Evolutionary conservation across 2,329 filamentous ascomycete species (phyloP).

Genomic region (Phaeoacremonium minimum): DNA sequence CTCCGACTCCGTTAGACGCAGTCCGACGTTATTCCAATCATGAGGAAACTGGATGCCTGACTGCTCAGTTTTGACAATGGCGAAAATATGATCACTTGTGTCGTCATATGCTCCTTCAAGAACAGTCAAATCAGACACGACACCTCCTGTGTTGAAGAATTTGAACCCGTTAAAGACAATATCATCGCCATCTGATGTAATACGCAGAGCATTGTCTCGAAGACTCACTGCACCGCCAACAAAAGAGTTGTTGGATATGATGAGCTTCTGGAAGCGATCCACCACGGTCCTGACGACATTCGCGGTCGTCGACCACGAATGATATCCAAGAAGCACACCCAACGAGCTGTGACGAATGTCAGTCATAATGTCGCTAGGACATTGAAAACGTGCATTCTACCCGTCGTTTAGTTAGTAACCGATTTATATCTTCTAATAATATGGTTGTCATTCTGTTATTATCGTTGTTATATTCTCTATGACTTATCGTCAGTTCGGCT

Average conservation of each 20-base stretch:
- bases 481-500: too few relatives aligned
- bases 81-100: constrained; percentile 58
- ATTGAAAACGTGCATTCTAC: too few relatives aligned
- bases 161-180: constrained; percentile 60
- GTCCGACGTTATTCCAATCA: constrained; percentile 63
- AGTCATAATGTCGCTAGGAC: neutral
- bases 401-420: too few relatives aligned
- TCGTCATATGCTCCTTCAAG: constrained; percentile 58
- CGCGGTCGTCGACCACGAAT: constrained; percentile 59
- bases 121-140: constrained; percentile 61
- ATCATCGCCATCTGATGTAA: constrained; percentile 47
- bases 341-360: constrained; percentile 35
- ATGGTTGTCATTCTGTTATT: too few relatives aligned
- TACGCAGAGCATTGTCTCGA: constrained; percentile 56
- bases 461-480: too few relatives aligned
- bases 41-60: constrained; percentile 52
- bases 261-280: constrained; percentile 50
- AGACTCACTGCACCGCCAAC: constrained; percentile 64
- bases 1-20: constrained; percentile 61
- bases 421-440: too few relatives aligned
- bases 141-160: constrained; percentile 64
- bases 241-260: constrained; percentile 62
- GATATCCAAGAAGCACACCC: constrained; percentile 63
- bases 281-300: constrained; percentile 56
- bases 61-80: constrained; percentile 54